Percentiles rank a stretch among this genome's conserved stretches.
phyloP scores from a whole-genome alignment of 208 protist genomes.

The Acanthamoeba sp. region DNA sequence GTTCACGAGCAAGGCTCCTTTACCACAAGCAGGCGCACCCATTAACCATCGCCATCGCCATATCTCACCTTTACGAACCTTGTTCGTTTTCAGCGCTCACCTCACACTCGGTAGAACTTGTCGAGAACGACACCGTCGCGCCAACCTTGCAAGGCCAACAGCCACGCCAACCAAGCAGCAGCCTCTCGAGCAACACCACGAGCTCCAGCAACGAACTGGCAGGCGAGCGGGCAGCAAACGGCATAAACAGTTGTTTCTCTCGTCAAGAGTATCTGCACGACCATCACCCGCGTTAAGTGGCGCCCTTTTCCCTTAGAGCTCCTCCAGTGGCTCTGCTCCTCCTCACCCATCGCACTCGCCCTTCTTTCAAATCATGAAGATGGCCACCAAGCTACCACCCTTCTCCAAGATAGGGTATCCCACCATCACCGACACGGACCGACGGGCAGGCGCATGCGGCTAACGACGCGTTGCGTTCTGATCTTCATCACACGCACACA shows the following conservation, averaged over 20 bases:
- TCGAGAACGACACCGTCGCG: neutral
- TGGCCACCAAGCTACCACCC: slow-evolving; percentile 48
- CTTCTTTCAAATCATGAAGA: slow-evolving; percentile 36
- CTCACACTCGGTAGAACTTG: neutral
- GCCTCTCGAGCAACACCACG: neutral
- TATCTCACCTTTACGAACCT: neutral
- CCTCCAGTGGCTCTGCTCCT: neutral
- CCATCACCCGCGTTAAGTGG: too few species aligned
- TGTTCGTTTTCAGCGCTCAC: neutral
- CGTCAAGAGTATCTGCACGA: too few species aligned
- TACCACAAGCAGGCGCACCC: too few species aligned
- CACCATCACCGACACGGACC: too few species aligned
- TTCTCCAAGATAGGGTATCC: slow-evolving; percentile 58
- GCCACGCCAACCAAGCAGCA: too few species aligned
- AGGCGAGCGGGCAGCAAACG: too few species aligned
- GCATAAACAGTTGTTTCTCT: too few species aligned
- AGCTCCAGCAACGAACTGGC: neutral
- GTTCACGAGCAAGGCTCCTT: too few species aligned
- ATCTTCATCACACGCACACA: too few species aligned
- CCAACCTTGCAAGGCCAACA: too few species aligned
- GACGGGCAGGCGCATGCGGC: neutral
- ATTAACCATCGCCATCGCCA: neutral
- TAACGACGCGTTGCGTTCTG: neutral
- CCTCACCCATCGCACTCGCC: too few species aligned
- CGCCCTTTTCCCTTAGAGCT: neutral